Evolutionary conservation across 768 basidiomycete genomes (phyloP), one percentile per base, ranked within the genome.

Genomic region (Pleurotus salmoneostramineus): DNA sequence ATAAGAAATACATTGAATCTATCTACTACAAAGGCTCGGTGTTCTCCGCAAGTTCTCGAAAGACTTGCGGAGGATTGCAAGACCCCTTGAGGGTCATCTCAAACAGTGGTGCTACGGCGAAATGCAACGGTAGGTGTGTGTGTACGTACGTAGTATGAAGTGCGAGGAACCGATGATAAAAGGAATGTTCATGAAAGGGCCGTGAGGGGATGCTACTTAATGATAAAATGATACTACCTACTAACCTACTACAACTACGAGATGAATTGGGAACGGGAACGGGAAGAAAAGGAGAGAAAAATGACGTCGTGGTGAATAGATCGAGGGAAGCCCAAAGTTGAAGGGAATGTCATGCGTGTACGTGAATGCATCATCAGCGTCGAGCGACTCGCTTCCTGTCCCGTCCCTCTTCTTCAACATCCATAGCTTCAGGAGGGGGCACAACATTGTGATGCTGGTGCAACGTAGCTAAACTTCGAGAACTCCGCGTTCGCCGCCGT

Each of bases 301-400:
- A 40, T 55, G 40, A 43, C 17, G 40, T 55, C 35, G 40, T 55
- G 17, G 27, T 31, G 17, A 40, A 40, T 40, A 40, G 8, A n/a
- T 10, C 37, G 37, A 37, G 27, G 52, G 40, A 21, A 36, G 44
- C 15, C 44, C 44, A 17, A 6, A 14, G 44, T 6, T 45, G 17
- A 21, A 42, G n/a, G 8, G 17, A 43, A 43, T 27, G 21, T 27
- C 21, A 27, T 27, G 21, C 21, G 21, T 27, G 21, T 1, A 42
- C 8, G 31, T n/a, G 14, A 43, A 31, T n/a, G 40, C 35, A 27
- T 27, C 21, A 27, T 27, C 35, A 37, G 17, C 17, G 31, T 37
- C 75, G 67, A 91, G 61, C 89, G 76, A 64, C 89, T 77, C 90
- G 80, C 66, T 92, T 92, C 65, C 90, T 75, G 65, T 91, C 89